Conservation (phyloP, 176 grass and related monocot species). For the Poa pratensis region DNA sequence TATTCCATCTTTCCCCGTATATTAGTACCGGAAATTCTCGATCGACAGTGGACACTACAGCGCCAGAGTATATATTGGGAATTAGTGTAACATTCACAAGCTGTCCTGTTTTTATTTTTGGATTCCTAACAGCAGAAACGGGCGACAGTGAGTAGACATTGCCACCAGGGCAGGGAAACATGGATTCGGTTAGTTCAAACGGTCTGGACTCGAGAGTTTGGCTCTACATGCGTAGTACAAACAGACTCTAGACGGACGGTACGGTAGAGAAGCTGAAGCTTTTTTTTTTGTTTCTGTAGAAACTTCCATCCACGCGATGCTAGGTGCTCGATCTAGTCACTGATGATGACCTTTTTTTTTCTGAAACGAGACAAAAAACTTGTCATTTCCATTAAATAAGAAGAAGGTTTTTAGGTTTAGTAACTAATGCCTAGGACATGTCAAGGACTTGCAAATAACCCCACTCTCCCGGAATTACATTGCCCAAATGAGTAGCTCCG, state of each 20-base stretch:
- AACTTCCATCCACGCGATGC: neutral
- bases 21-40: too few species aligned
- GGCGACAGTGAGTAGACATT: neutral
- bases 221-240: neutral
- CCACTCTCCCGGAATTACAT: too few species aligned
- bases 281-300: neutral
- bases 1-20: too few species aligned
- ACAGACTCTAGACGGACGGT: neutral
- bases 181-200: neutral
- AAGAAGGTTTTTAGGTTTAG: too few species aligned
- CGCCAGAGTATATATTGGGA: too few species aligned
- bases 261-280: neutral
- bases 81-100: neutral
- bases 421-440: too few species aligned
- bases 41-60: neutral
- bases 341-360: neutral
- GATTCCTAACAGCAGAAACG: neutral
- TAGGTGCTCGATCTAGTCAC: slow-evolving; percentile 4
- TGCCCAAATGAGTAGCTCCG: too few species aligned
- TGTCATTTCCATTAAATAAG: too few species aligned
- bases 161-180: slow-evolving; percentile 4
- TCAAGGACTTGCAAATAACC: too few species aligned
- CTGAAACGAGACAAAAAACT: too few species aligned
- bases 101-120: neutral
- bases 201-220: slow-evolving; percentile 5